A percentile compares a stretch with the other conserved stretches of the same genome.
Evolutionary conservation across 129 eudicot species (phyloP).

Genomic region (Arctium lappa): DNA sequence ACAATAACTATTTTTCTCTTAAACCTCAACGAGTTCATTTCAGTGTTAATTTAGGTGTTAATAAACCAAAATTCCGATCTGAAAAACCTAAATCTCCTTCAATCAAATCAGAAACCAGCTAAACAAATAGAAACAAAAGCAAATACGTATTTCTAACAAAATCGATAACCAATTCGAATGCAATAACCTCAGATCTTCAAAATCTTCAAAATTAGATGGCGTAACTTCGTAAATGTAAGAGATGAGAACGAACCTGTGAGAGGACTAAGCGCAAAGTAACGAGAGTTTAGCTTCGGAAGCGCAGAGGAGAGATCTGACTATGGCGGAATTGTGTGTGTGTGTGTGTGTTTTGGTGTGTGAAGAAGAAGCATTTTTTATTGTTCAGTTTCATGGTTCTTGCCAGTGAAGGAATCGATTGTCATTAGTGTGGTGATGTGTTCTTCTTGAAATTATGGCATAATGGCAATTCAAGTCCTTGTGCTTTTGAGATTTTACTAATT

Average conservation of each 20-base stretch:
- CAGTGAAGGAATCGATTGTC: constrained; percentile 21
- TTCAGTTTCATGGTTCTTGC: constrained; percentile 14
- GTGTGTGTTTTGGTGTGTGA: constrained; percentile 17
- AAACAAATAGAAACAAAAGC: neutral
- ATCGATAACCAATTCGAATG: neutral
- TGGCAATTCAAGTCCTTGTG: constrained; percentile 1
- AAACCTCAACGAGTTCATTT: neutral
- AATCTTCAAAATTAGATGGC: constrained; percentile 2
- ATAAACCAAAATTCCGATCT: neutral
- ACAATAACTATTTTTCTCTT: neutral
- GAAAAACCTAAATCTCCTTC: neutral
- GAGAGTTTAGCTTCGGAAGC: neutral
- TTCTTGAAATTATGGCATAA: neutral
- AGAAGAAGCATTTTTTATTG: constrained; percentile 14
- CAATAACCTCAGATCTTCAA: constrained; percentile 15
- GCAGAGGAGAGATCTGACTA: neutral
- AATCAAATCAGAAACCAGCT: constrained; percentile 1
- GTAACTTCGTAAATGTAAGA: neutral
- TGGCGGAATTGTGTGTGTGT: neutral
- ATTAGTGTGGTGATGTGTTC: constrained; percentile 8
- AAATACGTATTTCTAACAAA: neutral
- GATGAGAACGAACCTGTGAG: constrained; percentile 12
- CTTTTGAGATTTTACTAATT: neutral
- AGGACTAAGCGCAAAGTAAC: neutral
- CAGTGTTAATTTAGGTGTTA: constrained; percentile 16